Percentiles rank a stretch among this genome's conserved stretches.
Evolutionary conservation across 2,329 filamentous ascomycete genomes (phyloP).

Genomic region (Epichloe glyceriae): DNA sequence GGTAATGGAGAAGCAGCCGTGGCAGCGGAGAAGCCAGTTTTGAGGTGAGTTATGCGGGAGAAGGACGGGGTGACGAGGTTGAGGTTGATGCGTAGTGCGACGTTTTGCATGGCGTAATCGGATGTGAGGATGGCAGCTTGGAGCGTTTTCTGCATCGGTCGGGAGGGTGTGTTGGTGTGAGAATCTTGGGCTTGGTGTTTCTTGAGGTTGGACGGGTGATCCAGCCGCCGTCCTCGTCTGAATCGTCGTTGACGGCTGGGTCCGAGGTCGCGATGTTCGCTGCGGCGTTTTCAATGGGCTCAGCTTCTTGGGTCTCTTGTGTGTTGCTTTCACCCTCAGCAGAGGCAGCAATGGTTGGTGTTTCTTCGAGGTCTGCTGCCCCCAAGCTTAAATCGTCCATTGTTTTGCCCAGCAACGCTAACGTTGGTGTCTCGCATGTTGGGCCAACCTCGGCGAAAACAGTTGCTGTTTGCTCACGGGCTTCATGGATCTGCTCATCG

Average conservation of each 20-base stretch:
- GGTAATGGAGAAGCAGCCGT: slow-evolving; percentile 79
- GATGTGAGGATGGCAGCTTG: slow-evolving; percentile 87
- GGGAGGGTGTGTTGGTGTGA: slow-evolving; percentile 28
- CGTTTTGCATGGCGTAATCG: slow-evolving; percentile 97
- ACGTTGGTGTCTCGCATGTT: slow-evolving; percentile 9
- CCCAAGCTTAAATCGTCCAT: slow-evolving; percentile 15
- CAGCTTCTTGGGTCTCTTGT: neutral
- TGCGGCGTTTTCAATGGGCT: slow-evolving; percentile 7
- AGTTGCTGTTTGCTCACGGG: neutral
- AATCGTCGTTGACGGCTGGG: slow-evolving; percentile 26
- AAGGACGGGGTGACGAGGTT: slow-evolving; percentile 72
- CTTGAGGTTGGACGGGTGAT: slow-evolving; percentile 86
- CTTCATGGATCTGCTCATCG: neutral
- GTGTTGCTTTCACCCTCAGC: slow-evolving; percentile 2
- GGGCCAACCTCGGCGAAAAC: slow-evolving; percentile 10
- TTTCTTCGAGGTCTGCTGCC: neutral
- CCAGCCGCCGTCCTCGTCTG: slow-evolving; percentile 63
- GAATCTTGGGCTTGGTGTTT: slow-evolving; percentile 63
- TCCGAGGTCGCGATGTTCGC: slow-evolving; percentile 1
- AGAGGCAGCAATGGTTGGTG: neutral
- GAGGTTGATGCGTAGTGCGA: slow-evolving; percentile 86
- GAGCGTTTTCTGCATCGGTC: slow-evolving; percentile 49
- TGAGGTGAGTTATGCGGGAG: slow-evolving; percentile 69
- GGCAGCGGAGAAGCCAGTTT: slow-evolving; percentile 87
- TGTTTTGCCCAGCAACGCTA: slow-evolving; percentile 3